These are phyloP conservation scores for Lophium mytilinum DNA, from an alignment of 495 filamentous ascomycete species.

Conservation along the genomic window DNA sequence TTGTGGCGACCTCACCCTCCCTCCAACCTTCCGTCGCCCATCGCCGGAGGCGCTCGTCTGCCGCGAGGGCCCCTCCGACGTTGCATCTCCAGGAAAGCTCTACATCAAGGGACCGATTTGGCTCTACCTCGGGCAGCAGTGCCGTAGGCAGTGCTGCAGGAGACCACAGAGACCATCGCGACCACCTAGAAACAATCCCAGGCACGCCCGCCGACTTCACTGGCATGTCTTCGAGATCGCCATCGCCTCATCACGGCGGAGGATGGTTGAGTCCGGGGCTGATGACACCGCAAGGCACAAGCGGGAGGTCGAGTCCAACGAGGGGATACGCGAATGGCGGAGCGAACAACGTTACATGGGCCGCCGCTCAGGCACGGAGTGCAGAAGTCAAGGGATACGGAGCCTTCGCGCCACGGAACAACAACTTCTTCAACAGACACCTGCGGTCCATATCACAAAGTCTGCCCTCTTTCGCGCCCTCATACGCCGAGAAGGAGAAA, in stretches of 20 bases:
- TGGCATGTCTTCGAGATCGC: conserved; percentile 76
- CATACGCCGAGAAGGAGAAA: conserved; percentile 73
- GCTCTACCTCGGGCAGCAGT: conserved; percentile 9
- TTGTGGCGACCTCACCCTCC: conserved; percentile 23
- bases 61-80: conserved; percentile 19
- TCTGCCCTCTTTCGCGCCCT: conserved; percentile 46
- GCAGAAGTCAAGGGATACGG: conserved; percentile 70
- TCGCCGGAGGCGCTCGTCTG: conserved; percentile 27
- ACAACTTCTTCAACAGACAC: conserved; percentile 75
- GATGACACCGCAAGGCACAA: conserved; percentile 49
- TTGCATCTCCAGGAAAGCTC: conserved; percentile 15
- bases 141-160: conserved; percentile 5
- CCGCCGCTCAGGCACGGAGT: conserved; percentile 65
- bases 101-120: conserved; percentile 9
- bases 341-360: conserved; percentile 61
- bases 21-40: conserved; percentile 20
- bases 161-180: neutral
- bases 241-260: conserved; percentile 69
- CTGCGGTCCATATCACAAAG: conserved; percentile 65
- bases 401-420: conserved; percentile 70
- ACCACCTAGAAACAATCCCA: conserved; percentile 23
- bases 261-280: conserved; percentile 85
- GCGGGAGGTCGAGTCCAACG: conserved; percentile 60
- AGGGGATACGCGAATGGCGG: conserved; percentile 40
- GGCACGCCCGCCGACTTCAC: conserved; percentile 24